Evolutionary conservation across 129 eudicot species (phyloP).

Genomic region (Arctium minus): DNA sequence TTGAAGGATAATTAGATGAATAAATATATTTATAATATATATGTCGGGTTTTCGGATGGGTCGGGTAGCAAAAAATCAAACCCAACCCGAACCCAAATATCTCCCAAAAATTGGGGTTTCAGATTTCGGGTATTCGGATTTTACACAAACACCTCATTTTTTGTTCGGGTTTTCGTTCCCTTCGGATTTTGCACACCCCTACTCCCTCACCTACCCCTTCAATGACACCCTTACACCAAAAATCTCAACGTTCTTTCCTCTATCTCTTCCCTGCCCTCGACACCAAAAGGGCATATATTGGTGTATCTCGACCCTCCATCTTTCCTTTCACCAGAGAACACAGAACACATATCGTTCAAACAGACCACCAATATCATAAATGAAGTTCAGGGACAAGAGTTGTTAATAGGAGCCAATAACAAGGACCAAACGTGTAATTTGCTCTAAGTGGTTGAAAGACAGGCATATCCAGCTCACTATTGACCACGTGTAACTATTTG

Average conservation of each 20-base stretch:
- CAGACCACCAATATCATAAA: not conserved
- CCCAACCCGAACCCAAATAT: no score
- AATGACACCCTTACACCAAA: not conserved
- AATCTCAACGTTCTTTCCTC: no score
- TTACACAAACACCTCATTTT: no score
- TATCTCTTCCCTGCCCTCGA: not conserved
- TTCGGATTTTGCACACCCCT: no score
- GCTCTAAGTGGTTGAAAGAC: not conserved
- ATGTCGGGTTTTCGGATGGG: no score
- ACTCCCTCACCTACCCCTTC: not conserved
- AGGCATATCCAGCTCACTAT: not conserved
- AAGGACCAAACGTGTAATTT: not conserved
- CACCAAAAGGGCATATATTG: no score
- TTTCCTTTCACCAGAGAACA: not conserved
- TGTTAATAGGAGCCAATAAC: not conserved
- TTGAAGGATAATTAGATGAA: no score
- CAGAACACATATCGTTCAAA: not conserved
- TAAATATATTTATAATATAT: no score
- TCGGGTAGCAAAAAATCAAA: no score
- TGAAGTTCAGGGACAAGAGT: not conserved
- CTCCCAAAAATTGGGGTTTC: no score
- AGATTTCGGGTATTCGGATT: no score
- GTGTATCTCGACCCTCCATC: not conserved
- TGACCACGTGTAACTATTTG: not conserved
- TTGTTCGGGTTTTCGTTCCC: no score